Base-by-base conservation (phyloP, 2,329 filamentous ascomycete genomes). In the Neonectria neomacrospora region DNA sequence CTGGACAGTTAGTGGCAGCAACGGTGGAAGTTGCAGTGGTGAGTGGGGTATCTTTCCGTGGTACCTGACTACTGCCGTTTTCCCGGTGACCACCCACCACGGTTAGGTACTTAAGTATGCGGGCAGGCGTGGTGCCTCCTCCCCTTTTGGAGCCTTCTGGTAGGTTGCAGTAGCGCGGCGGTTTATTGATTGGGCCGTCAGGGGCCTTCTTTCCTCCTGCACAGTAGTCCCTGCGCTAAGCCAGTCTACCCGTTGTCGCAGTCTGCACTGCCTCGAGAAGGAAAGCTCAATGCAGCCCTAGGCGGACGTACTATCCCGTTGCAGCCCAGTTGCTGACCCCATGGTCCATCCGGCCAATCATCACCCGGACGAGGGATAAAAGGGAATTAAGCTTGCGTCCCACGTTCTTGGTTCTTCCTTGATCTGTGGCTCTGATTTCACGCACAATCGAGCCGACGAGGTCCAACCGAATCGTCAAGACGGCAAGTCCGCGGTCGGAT, bases 141-240 rank as follows among this genome's bases (percentile, higher is more conserved):
- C 26, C 26, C 26, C n/a, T 20, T 32, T 11, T 32, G 28, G 42
- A 23, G 47, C 28, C 5, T 11, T 50, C 56, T 58, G 54, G 51
- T 54, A 67, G 69, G 64, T 65, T 73, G 71, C 71, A 73, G 66
- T 73, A 73, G 71, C 67, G 70, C 56, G 61, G 44, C 67, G 71
- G 65, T 70, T 73, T 73, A 73, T 73, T 72, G 71, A 72, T 63
- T 71, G 69, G 70, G 55, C 16, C 58, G 42, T 32, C 48, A 57
- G 55, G 39, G 57, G 47, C 26, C 58, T n/a, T 26, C 50, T 30
- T 30, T 45, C 34, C 44, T n/a, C n/a, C n/a, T n/a, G n/a, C n/a
- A n/a, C n/a, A n/a, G n/a, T 48, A 32, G 8, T 48, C 26, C 26
- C 26, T 3, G n/a, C 12, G 16, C 16, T 10, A 12, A 3, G 26